A percentile compares a stretch with the other conserved stretches of the same genome.
Evolutionary conservation across 371 early-diverging fungal genomes (phyloP).

Genomic region (Mortierella sp.): DNA sequence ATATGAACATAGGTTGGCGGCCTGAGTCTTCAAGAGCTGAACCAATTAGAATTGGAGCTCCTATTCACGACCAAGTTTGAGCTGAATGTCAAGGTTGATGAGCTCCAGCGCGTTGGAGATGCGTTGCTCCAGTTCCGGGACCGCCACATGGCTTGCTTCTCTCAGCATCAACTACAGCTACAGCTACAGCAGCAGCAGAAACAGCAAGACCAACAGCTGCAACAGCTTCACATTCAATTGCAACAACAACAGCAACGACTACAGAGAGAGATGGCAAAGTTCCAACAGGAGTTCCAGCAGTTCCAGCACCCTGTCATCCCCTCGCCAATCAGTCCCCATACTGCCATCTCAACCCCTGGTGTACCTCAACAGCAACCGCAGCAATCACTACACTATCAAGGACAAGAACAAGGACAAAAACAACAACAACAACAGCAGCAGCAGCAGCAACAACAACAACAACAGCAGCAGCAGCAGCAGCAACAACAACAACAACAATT

Average conservation of each 20-base stretch:
- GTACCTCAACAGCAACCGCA: too few species aligned
- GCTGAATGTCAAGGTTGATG: conserved; percentile 66
- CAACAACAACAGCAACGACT: conserved; percentile 7
- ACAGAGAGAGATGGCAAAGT: too few species aligned
- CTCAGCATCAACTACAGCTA: background rate
- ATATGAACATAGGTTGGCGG: conserved; percentile 80
- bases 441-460: background rate
- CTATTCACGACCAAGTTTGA: conserved; percentile 85
- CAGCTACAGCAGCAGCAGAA: conserved; percentile 10
- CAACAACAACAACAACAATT: conserved; percentile 12
- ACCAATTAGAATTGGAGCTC: conserved; percentile 90
- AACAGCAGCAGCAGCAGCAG: conserved; percentile 7
- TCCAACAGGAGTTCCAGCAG: background rate
- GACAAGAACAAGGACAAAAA: background rate
- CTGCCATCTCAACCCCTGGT: background rate
- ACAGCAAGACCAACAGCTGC: conserved; percentile 2
- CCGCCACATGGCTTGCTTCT: conserved; percentile 12
- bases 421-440: conserved; percentile 8
- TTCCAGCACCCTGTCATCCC: background rate
- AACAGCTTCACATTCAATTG: conserved; percentile 5
- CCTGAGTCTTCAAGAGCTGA: conserved; percentile 83
- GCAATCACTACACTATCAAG: background rate
- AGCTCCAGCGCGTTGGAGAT: conserved; percentile 39
- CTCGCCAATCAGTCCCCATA: background rate
- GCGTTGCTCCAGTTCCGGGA: conserved; percentile 36